These are phyloP conservation scores for Mucor plumbeus DNA, from an alignment of 371 early-diverging fungal species.

Conservation along the genomic window DNA sequence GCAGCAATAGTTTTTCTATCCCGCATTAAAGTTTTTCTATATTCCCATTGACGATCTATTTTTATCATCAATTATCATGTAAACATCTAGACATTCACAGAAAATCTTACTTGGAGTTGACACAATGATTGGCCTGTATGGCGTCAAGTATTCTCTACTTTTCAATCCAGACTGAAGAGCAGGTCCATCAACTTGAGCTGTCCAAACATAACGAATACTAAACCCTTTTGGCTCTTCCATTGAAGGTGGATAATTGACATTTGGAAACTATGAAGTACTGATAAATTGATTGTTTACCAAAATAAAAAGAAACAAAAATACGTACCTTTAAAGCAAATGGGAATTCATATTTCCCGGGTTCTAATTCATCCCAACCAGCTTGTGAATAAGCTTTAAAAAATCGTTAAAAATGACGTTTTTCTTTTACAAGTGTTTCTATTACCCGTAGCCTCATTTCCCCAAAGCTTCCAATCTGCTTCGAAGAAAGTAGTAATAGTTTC, in stretches of 20 bases:
- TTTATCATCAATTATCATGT: background rate
- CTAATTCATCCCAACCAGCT: conserved; percentile 55
- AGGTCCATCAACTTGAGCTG: conserved; percentile 59
- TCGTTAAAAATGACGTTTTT: background rate
- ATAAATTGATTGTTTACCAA: background rate
- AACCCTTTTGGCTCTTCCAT: conserved; percentile 49
- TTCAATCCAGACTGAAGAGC: conserved; percentile 43
- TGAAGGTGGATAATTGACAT: conserved; percentile 49
- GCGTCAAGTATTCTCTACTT: conserved; percentile 46
- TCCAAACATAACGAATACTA: conserved; percentile 52
- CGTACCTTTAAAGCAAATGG: conserved; percentile 62
- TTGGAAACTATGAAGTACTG: conserved; percentile 37
- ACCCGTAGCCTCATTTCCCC: conserved; percentile 52
- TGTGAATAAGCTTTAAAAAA: conserved; percentile 41
- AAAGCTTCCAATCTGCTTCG: conserved; percentile 51
- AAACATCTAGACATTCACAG: background rate
- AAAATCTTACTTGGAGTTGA: conserved; percentile 28
- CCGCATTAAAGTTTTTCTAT: conserved; percentile 44
- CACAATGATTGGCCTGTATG: conserved; percentile 45
- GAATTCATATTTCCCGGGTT: conserved; percentile 48
- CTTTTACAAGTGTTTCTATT: background rate
- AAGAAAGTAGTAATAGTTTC: conserved; percentile 53
- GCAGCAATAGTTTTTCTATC: conserved; percentile 46
- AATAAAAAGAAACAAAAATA: background rate
- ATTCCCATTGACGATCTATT: conserved; percentile 41